Percentiles rank a stretch among this genome's conserved stretches.
phyloP scores from a whole-genome alignment of 1,139 yeast species.

The Debaryomyces fabryi region DNA sequence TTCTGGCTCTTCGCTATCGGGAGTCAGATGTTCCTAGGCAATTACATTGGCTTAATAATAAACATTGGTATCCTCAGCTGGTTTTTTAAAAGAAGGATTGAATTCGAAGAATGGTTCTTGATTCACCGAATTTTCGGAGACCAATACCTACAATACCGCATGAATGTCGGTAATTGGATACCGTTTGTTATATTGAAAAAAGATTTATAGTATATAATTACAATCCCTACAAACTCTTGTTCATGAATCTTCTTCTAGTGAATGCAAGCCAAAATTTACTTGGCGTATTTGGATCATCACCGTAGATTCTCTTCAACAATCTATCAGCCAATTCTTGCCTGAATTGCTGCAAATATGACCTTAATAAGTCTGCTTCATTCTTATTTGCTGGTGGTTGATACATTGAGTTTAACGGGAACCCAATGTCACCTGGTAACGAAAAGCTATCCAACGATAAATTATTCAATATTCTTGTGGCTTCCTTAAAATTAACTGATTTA shows the following conservation, averaged over 20 bases:
- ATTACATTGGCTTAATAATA: conserved; percentile 23
- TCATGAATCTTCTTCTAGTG: conserved; percentile 94
- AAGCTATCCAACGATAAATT: conserved; percentile 87
- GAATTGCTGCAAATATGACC: conserved; percentile 83
- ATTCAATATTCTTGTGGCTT: conserved; percentile 74
- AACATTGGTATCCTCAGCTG: conserved; percentile 23
- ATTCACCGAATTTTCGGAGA: conserved; percentile 31
- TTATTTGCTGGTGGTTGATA: conserved; percentile 78
- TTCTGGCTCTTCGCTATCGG: conserved; percentile 43
- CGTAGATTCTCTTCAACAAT: conserved; percentile 72
- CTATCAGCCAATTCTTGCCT: conserved; percentile 92
- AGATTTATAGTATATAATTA: conserved; percentile 6
- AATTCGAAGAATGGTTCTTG: conserved; percentile 41
- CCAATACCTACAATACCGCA: conserved; percentile 29
- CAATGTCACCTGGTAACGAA: conserved; percentile 92
- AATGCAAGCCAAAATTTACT: conserved; percentile 94
- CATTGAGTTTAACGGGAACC: conserved; percentile 86
- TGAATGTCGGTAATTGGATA: conserved; percentile 31
- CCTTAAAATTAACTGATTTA: conserved; percentile 49
- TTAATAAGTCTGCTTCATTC: conserved; percentile 75
- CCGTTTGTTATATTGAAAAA: conserved; percentile 24
- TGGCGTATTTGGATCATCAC: conserved; percentile 53
- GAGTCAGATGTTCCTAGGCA: conserved; percentile 31
- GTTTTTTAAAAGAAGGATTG: conserved; percentile 38
- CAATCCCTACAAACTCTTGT: conserved; percentile 56